Evolutionary conservation across 2,329 filamentous ascomycete species (phyloP).

Genomic region (Cladosporium phlei): DNA sequence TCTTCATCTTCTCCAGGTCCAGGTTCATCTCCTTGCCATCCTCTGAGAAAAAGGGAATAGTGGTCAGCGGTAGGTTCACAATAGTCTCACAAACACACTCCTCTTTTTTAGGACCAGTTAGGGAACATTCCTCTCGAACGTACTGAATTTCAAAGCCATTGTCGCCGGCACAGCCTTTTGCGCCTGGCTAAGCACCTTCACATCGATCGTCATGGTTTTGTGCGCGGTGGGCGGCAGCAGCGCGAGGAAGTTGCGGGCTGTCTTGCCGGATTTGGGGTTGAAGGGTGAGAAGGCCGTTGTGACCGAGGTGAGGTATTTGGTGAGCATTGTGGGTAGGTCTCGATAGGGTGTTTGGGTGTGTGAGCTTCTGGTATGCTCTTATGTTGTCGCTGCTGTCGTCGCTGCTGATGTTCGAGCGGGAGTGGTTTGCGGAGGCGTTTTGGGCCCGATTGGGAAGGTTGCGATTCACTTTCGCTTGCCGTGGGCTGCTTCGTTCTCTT

Average conservation of each 20-base stretch:
- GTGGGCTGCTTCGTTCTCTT: background rate
- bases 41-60: conserved; percentile 61
- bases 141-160: conserved; percentile 82
- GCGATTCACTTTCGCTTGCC: background rate
- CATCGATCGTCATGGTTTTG: conserved; percentile 68
- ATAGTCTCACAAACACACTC: too few species aligned
- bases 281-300: conserved; percentile 90
- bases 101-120: too few species aligned
- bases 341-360: too few species aligned
- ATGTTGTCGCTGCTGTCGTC: too few species aligned
- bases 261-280: conserved; percentile 64
- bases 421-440: background rate
- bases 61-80: background rate
- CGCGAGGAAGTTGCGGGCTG: conserved; percentile 82
- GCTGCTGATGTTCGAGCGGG: background rate
- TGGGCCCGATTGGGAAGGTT: conserved; percentile 12
- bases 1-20: conserved; percentile 73
- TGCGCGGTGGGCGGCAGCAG: conserved; percentile 77
- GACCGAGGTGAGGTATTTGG: conserved; percentile 79
- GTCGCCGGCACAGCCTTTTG: conserved; percentile 62
- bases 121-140: conserved; percentile 23
- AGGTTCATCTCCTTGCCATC: conserved; percentile 88
- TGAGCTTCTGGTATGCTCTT: too few species aligned
- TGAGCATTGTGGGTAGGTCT: conserved; percentile 61
- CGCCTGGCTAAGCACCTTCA: conserved; percentile 65